These are phyloP conservation scores for Wickerhamiella allomyrinae DNA, from an alignment of 805 yeast genomes.

Conservation along the genomic window DNA sequence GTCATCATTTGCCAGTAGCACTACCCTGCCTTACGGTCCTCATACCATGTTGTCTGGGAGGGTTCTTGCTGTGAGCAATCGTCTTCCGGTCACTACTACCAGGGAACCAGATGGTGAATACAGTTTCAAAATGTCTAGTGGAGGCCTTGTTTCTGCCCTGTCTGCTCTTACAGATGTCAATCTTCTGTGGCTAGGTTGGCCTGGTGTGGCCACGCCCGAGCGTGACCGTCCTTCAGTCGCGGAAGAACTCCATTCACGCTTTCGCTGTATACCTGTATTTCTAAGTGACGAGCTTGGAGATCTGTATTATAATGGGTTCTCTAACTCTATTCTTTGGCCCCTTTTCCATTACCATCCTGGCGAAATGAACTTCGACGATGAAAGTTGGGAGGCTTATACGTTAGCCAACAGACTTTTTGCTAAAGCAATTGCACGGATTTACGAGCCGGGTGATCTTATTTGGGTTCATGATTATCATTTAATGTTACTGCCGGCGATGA, in stretches of 20 bases:
- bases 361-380: conserved; percentile 94
- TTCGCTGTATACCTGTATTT: conserved; percentile 83
- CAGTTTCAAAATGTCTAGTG: conserved; percentile 84
- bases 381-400: conserved; percentile 94
- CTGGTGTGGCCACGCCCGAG: conserved; percentile 69
- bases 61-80: conserved; percentile 81
- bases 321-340: conserved; percentile 94
- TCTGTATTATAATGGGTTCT: conserved; percentile 90
- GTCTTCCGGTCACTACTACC: conserved; percentile 85
- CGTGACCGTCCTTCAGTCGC: conserved; percentile 57
- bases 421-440: conserved; percentile 48
- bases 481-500: conserved; percentile 85
- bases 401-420: conserved; percentile 84
- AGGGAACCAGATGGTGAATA: conserved; percentile 39
- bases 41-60: conserved; percentile 8
- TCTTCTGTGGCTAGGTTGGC: conserved; percentile 89
- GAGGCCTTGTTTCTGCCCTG: conserved; percentile 91
- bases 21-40: too few relatives aligned
- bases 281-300: conserved; percentile 83
- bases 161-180: conserved; percentile 85
- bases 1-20: too few relatives aligned
- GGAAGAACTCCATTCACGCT: conserved; percentile 55
- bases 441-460: conserved; percentile 70
- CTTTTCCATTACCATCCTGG: conserved; percentile 98
- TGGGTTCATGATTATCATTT: conserved; percentile 98